Percentiles rank a stretch among this genome's conserved stretches.
These are phyloP conservation scores for Ilyonectria destructans DNA, from an alignment of 2,329 filamentous ascomycete genomes.

Conservation along the genomic window DNA sequence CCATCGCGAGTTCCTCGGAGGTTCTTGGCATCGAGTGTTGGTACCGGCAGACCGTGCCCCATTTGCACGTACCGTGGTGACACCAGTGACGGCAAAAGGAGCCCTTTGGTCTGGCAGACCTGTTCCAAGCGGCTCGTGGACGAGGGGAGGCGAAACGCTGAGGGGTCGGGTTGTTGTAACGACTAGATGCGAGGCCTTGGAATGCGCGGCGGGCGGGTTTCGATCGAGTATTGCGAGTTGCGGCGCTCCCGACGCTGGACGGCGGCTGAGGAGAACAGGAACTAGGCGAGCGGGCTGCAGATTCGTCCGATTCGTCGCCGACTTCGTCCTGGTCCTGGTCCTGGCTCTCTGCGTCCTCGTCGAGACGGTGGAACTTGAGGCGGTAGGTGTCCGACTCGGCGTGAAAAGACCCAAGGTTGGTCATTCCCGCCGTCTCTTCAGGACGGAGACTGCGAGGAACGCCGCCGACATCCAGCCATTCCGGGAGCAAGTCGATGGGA, in stretches of 20 bases:
- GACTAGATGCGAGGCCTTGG: conserved; percentile 38
- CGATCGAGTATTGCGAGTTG: not conserved
- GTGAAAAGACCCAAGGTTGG: conserved; percentile 56
- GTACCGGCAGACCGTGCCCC: conserved; percentile 61
- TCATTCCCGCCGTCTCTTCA: conserved; percentile 58
- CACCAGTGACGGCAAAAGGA: conserved; percentile 64
- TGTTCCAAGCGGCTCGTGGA: not conserved
- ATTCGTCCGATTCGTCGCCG: conserved; percentile 15
- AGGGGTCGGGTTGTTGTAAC: conserved; percentile 30
- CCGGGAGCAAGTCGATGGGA: conserved; percentile 67
- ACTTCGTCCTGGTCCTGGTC: conserved; percentile 5
- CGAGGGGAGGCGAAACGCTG: conserved; percentile 10
- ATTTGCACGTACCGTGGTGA: conserved; percentile 64
- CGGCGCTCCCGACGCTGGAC: not conserved
- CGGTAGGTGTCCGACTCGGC: conserved; percentile 39
- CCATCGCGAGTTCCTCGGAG: conserved; percentile 56
- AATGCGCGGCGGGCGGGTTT: conserved; percentile 9
- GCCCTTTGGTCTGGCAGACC: conserved; percentile 11
- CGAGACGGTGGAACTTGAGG: conserved; percentile 35
- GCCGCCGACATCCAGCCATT: conserved; percentile 61
- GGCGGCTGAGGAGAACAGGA: not conserved
- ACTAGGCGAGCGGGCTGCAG: conserved; percentile 14
- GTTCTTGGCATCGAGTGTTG: conserved; percentile 65
- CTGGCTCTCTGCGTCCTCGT: conserved; percentile 11
- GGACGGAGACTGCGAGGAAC: conserved; percentile 60